Conservation (phyloP, 2,329 filamentous ascomycete species). For the Fusarium coicis region DNA sequence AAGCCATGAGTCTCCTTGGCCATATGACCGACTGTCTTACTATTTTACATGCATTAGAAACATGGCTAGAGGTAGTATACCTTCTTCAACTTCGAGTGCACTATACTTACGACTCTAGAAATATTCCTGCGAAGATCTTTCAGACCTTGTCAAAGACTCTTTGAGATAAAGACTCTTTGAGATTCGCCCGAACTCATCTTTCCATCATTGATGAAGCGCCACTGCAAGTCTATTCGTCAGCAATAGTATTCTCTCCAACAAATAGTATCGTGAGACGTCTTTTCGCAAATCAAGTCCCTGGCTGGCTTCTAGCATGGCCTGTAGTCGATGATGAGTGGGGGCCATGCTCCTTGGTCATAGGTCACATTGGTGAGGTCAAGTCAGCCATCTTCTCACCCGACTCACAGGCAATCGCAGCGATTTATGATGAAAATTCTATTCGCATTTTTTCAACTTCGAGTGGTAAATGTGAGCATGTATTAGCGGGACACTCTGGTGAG, state of each 20-base stretch:
- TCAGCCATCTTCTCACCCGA: background rate
- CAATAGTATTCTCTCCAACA: background rate
- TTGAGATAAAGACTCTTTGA: background rate
- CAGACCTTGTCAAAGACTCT: background rate
- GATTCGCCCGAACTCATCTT: background rate
- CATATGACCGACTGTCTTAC: accelerated
- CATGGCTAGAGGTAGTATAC: accelerated
- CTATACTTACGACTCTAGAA: background rate
- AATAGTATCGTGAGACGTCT: background rate
- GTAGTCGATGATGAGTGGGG: background rate
- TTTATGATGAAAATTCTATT: accelerated
- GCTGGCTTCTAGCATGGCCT: background rate
- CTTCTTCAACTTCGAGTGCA: accelerated
- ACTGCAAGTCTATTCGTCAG: background rate
- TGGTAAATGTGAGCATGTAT: background rate
- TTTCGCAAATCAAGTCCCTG: background rate
- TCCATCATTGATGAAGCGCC: background rate
- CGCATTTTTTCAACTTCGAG: background rate
- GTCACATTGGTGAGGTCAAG: background rate
- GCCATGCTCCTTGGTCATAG: background rate
- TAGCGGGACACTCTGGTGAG: accelerated
- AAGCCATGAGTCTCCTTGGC: background rate
- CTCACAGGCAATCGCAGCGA: background rate
- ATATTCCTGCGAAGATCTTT: accelerated
- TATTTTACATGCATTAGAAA: background rate